Conservation (phyloP, 768 basidiomycete species). For the Hygrophorus russula region DNA sequence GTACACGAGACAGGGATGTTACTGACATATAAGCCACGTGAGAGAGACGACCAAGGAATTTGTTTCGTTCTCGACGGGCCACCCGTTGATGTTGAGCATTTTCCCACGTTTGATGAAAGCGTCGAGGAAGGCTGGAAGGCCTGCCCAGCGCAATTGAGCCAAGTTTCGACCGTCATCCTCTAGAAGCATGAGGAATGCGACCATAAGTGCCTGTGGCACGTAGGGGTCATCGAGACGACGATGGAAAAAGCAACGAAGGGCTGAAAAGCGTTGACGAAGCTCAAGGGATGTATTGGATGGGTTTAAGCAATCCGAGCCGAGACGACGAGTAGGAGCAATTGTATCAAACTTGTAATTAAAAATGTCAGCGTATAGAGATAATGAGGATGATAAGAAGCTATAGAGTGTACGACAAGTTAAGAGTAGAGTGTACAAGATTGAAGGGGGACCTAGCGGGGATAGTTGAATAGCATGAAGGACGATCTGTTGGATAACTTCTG, state of each 20-base stretch:
- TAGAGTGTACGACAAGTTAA: conserved; percentile 22
- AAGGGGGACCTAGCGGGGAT: conserved; percentile 21
- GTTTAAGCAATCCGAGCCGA: conserved; percentile 11
- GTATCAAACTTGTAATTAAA: conserved; percentile 41
- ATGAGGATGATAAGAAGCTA: conserved; percentile 14
- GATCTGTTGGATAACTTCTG: conserved; percentile 24
- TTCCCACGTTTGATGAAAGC: conserved; percentile 24
- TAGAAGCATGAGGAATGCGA: conserved; percentile 41
- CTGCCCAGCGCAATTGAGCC: conserved; percentile 33
- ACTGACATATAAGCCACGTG: conserved; percentile 35
- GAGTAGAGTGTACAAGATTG: conserved; percentile 18
- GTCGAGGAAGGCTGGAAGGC: conserved; percentile 28
- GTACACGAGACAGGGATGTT: background rate
- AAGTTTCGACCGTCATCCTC: conserved; percentile 44
- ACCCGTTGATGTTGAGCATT: conserved; percentile 30
- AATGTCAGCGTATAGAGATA: conserved; percentile 24
- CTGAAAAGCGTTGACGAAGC: conserved; percentile 29
- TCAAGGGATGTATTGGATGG: conserved; percentile 29
- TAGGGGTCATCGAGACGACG: conserved; percentile 22
- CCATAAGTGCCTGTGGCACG: conserved; percentile 36
- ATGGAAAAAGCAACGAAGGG: conserved; percentile 34
- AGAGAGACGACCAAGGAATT: conserved; percentile 36
- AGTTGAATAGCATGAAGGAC: conserved; percentile 19
- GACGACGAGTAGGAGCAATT: conserved; percentile 27
- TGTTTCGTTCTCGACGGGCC: conserved; percentile 35